These are phyloP conservation scores for Phytophthora vignae DNA, from an alignment of 352 stramenopile species.

Conservation along the genomic window DNA sequence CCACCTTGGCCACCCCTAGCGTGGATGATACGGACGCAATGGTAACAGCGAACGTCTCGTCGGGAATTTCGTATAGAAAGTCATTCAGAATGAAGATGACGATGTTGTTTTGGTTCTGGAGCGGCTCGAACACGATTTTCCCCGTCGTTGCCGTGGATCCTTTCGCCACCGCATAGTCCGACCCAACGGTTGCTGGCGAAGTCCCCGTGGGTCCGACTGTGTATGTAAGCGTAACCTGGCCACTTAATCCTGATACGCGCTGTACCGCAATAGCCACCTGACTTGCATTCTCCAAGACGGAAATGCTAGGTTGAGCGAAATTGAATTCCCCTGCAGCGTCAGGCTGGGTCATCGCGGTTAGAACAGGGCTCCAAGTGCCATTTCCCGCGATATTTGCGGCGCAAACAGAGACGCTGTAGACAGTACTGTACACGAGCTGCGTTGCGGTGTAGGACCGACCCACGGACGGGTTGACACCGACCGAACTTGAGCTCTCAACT, in stretches of 20 bases:
- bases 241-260: constrained; percentile 58
- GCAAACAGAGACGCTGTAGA: constrained; percentile 49
- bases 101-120: constrained; percentile 38
- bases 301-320: constrained; percentile 31
- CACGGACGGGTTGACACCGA: constrained; percentile 17
- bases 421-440: constrained; percentile 42
- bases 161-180: constrained; percentile 42
- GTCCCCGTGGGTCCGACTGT: constrained; percentile 2
- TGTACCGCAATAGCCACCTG: constrained; percentile 39
- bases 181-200: constrained; percentile 38
- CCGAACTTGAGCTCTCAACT: constrained; percentile 16
- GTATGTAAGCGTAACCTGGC: constrained; percentile 48
- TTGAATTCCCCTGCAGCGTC: constrained; percentile 66
- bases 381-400: constrained; percentile 43
- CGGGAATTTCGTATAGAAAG: constrained; percentile 40
- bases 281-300: constrained; percentile 54
- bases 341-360: constrained; percentile 43
- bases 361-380: constrained; percentile 44
- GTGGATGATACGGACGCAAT: constrained; percentile 29
- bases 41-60: constrained; percentile 53
- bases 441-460: constrained; percentile 19
- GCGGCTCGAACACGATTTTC: constrained; percentile 45
- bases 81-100: constrained; percentile 58
- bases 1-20: constrained; percentile 39
- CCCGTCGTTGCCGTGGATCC: constrained; percentile 22